Evolutionary conservation across 2,329 filamentous ascomycete species (phyloP).

Genomic region (Gaeumannomyces tritici): DNA sequence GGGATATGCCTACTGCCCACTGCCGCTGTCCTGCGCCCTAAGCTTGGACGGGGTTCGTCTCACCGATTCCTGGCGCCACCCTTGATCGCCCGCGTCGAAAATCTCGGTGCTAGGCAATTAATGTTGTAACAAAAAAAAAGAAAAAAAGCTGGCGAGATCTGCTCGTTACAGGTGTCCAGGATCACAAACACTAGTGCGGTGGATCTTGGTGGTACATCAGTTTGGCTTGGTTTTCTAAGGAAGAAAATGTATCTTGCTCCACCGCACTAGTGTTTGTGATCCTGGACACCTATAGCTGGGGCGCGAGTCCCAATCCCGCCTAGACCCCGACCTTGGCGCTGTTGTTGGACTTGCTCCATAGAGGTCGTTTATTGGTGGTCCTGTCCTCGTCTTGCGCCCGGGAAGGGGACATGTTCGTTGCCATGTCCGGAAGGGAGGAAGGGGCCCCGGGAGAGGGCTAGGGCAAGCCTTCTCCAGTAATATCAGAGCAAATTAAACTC

Average conservation of each 20-base stretch:
- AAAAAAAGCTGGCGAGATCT: conserved; percentile 2
- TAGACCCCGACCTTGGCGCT: background rate
- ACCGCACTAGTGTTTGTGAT: too few species aligned
- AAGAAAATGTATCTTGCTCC: too few species aligned
- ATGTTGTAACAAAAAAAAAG: background rate
- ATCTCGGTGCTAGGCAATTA: background rate
- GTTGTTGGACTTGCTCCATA: background rate
- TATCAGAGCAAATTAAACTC: background rate
- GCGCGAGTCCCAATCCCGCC: background rate
- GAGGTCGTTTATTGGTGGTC: too few species aligned
- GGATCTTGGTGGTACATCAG: too few species aligned
- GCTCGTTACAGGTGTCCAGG: too few species aligned
- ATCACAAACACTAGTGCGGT: too few species aligned
- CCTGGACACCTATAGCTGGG: too few species aligned
- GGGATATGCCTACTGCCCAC: background rate
- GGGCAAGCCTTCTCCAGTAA: background rate
- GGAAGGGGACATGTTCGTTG: background rate
- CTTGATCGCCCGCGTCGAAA: background rate
- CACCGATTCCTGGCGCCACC: background rate
- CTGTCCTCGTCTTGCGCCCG: too few species aligned
- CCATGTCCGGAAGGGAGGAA: background rate
- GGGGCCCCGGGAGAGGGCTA: too few species aligned
- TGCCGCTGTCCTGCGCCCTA: background rate
- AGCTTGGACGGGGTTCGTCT: background rate
- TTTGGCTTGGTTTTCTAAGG: too few species aligned